Conservation (phyloP, 1,284 basidiomycete genomes). For the Malassezia pachydermatis region DNA sequence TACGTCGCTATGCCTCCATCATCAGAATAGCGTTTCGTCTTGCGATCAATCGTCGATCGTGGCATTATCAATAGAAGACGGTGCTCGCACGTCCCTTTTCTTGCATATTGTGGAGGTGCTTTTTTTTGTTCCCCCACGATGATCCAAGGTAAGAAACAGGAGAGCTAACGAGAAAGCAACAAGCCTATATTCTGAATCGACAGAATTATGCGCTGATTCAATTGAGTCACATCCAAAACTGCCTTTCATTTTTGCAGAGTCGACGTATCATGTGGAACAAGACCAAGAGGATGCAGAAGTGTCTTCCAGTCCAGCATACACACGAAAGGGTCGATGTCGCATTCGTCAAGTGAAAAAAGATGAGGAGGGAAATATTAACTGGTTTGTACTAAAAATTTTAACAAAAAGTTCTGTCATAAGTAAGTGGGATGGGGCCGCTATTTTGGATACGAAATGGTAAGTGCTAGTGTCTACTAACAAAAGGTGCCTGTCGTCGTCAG, state of each 20-base stretch:
- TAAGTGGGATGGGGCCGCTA: constrained; percentile 26
- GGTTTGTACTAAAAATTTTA: not conserved
- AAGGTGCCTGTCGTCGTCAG: not conserved
- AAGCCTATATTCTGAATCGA: constrained; percentile 28
- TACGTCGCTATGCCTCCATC: too few relatives aligned
- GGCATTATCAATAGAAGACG: not conserved
- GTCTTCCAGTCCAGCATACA: constrained; percentile 23
- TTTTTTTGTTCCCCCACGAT: not conserved
- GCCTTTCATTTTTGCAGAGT: constrained; percentile 34
- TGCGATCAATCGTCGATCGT: not conserved
- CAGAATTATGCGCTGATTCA: constrained; percentile 39
- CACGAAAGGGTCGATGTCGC: constrained; percentile 29
- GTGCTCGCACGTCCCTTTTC: constrained; percentile 1
- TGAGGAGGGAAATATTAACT: constrained; percentile 6
- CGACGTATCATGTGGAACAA: constrained; percentile 45
- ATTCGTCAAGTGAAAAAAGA: constrained; percentile 15
- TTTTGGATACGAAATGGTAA: constrained; percentile 47
- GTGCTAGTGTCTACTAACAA: constrained; percentile 11
- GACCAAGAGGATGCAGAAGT: constrained; percentile 8
- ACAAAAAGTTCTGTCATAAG: constrained; percentile 2
- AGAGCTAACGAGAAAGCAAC: not conserved
- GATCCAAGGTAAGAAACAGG: not conserved
- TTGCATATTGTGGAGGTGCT: not conserved
- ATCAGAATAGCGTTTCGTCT: too few relatives aligned
- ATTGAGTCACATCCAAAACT: constrained; percentile 34